Percentiles rank a stretch among this genome's conserved stretches.
These are phyloP conservation scores for Kurtzmaniella fragi DNA, from an alignment of 805 yeast genomes.

Conservation along the genomic window DNA sequence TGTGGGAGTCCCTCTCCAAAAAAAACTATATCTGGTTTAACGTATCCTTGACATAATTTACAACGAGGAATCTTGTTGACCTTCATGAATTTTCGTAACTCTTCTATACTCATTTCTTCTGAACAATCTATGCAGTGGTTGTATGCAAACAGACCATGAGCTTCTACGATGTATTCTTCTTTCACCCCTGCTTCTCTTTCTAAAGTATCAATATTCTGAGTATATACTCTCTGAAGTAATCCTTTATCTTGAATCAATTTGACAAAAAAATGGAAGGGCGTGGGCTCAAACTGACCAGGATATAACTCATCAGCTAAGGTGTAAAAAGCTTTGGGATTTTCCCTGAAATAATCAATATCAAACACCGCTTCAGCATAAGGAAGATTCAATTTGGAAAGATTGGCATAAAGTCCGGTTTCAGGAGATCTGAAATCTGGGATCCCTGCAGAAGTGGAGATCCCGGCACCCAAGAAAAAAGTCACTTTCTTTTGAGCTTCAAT, in stretches of 20 bases:
- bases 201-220: constrained; percentile 91
- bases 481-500: constrained; percentile 38
- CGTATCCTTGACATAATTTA: constrained; percentile 61
- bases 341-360: constrained; percentile 74
- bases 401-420: constrained; percentile 80
- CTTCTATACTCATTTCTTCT: constrained; percentile 43
- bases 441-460: constrained; percentile 89
- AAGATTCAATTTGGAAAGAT: constrained; percentile 63
- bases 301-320: constrained; percentile 77
- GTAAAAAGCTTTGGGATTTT: constrained; percentile 80
- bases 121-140: constrained; percentile 81
- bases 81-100: constrained; percentile 37
- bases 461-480: constrained; percentile 84
- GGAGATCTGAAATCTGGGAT: constrained; percentile 96
- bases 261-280: constrained; percentile 74
- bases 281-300: constrained; percentile 85
- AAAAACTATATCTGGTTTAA: constrained; percentile 92
- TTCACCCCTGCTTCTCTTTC: constrained; percentile 80
- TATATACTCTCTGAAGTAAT: constrained; percentile 64
- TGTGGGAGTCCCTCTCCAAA: constrained; percentile 86
- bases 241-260: constrained; percentile 61
- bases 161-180: constrained; percentile 68
- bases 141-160: constrained; percentile 89
- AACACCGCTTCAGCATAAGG: constrained; percentile 97
- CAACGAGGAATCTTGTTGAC: constrained; percentile 48